A percentile compares a stretch with the other conserved stretches of the same genome.
Evolutionary conservation across 306 rosid genomes (phyloP).

Genomic region (Vigna nakashimae): DNA sequence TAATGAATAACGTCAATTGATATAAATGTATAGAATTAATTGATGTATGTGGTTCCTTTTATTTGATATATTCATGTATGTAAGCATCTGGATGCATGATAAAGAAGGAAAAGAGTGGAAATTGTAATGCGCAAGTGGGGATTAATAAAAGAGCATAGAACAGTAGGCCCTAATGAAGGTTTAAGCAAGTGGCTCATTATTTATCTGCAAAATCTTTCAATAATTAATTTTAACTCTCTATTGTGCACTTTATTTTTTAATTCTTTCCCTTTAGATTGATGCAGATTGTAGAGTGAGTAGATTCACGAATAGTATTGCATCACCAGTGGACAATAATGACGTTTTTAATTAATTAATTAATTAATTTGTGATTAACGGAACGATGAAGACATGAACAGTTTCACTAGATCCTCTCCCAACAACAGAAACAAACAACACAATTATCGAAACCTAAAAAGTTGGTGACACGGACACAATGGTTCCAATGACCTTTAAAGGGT

Average conservation of each 20-base stretch:
- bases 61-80: background rate
- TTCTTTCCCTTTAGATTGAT: background rate
- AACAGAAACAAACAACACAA: background rate
- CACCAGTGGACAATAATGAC: background rate
- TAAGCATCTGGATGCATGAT: background rate
- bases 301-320: background rate
- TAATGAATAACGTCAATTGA: no score
- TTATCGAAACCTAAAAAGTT: background rate
- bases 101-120: background rate
- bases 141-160: slow-evolving; percentile 10
- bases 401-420: slow-evolving; percentile 2
- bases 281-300: background rate
- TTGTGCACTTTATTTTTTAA: background rate
- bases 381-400: background rate
- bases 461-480: background rate
- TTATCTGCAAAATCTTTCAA: background rate
- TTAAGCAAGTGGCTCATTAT: slow-evolving; percentile 35
- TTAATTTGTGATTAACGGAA: background rate
- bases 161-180: background rate
- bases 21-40: background rate
- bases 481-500: background rate
- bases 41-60: background rate
- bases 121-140: background rate
- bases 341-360: background rate
- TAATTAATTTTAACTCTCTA: background rate